These are phyloP conservation scores for Cyberlindnera petersonii DNA, from an alignment of 805 yeast species.

Conservation along the genomic window DNA sequence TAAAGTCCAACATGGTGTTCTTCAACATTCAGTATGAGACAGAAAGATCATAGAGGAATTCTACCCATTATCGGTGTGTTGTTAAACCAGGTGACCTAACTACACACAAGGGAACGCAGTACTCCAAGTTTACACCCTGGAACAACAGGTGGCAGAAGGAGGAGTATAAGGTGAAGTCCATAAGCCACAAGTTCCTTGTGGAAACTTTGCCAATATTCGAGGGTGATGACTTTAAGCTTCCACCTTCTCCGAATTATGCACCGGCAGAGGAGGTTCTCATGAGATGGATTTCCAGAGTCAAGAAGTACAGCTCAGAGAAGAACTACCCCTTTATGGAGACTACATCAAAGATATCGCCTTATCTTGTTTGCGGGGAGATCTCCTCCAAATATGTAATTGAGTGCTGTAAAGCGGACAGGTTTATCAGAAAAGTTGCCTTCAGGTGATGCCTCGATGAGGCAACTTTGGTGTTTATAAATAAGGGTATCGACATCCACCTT, in stretches of 20 bases:
- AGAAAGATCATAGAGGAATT: conserved; percentile 34
- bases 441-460: too few species aligned
- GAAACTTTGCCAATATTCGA: conserved; percentile 2
- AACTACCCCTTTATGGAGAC: conserved; percentile 20
- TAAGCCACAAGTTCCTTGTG: conserved; percentile 10
- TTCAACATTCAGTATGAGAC: conserved; percentile 34
- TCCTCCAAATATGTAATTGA: conserved; percentile 39
- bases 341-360: conserved; percentile 42
- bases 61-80: conserved; percentile 41
- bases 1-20: conserved; percentile 20
- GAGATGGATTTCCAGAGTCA: conserved; percentile 12
- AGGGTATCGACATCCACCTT: too few species aligned
- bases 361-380: conserved; percentile 44
- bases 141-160: conserved; percentile 38
- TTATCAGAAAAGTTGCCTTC: conserved; percentile 55
- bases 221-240: conserved; percentile 16
- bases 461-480: too few species aligned
- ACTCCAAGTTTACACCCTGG: conserved; percentile 48
- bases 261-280: conserved; percentile 23
- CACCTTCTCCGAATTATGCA: conserved; percentile 2
- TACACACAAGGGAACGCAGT: conserved; percentile 41
- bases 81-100: conserved; percentile 38
- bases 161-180: conserved; percentile 1
- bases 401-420: conserved; percentile 36
- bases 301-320: conserved; percentile 17